phyloP scores from a whole-genome alignment of 2,329 filamentous ascomycete species.

The Plenodomus biglobosus region DNA sequence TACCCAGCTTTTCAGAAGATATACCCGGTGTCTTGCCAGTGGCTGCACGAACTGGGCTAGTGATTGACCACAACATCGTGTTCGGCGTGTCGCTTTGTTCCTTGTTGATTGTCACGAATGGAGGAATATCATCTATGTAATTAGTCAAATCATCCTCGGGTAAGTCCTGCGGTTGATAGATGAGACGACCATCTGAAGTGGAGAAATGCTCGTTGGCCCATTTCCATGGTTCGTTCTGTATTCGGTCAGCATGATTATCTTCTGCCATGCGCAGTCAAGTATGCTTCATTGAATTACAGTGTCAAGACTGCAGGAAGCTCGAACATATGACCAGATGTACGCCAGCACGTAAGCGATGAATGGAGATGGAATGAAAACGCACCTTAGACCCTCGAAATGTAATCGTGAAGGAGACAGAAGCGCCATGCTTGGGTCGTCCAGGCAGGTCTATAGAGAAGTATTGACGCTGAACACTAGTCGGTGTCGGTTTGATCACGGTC shows the following conservation, averaged over 20 bases:
- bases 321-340: not conserved
- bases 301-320: too few species aligned
- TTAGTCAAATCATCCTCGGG: slow-evolving; percentile 51
- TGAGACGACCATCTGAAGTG: slow-evolving; percentile 63
- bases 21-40: slow-evolving; percentile 60
- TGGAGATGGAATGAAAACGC: not conserved
- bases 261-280: not conserved
- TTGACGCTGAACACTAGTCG: slow-evolving; percentile 35
- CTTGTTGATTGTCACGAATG: slow-evolving; percentile 56
- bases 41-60: slow-evolving; percentile 58
- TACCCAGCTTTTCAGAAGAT: slow-evolving; percentile 61
- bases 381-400: slow-evolving; percentile 61
- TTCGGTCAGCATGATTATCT: slow-evolving; percentile 1
- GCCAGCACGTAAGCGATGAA: not conserved
- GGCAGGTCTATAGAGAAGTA: slow-evolving; percentile 59
- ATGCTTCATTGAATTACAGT: too few species aligned
- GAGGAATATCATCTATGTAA: slow-evolving; percentile 61
- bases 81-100: slow-evolving; percentile 66
- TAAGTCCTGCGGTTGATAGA: slow-evolving; percentile 51
- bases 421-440: slow-evolving; percentile 47
- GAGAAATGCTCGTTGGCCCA: slow-evolving; percentile 70
- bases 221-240: slow-evolving; percentile 59
- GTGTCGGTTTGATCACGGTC: slow-evolving; percentile 22
- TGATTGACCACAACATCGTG: slow-evolving; percentile 71
- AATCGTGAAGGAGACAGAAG: slow-evolving; percentile 65